Conservation (phyloP, 2,329 filamentous ascomycete genomes). For the Pseudopithomyces maydicus region DNA sequence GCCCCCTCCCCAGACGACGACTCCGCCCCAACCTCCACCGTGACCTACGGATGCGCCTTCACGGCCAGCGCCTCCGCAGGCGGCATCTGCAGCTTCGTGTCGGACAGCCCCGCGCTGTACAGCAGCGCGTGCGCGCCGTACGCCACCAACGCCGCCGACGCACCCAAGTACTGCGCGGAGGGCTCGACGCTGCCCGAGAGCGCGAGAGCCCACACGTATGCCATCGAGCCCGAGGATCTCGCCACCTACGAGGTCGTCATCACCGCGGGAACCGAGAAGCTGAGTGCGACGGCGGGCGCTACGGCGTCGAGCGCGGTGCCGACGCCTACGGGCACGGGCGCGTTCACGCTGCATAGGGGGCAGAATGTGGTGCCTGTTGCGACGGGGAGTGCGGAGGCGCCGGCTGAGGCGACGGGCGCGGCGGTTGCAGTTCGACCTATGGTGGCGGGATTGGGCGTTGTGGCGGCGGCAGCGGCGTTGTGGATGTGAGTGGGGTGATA, state of each 20-base stretch:
- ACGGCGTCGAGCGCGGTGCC: conserved; percentile 18
- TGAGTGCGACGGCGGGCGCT: conserved; percentile 27
- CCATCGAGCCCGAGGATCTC: conserved; percentile 16
- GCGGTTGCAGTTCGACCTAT: conserved; percentile 25
- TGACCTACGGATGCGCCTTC: conserved; percentile 5
- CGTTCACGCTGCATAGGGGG: not conserved
- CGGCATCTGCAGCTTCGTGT: conserved; percentile 5
- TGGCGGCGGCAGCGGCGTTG: conserved; percentile 30
- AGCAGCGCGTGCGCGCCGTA: not conserved
- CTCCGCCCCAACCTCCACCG: conserved; percentile 2
- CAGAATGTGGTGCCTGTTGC: not conserved
- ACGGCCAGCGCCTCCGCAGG: not conserved
- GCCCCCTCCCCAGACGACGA: not conserved
- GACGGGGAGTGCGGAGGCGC: not conserved
- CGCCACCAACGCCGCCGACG: conserved; percentile 3
- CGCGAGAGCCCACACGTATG: conserved; percentile 12
- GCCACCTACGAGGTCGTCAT: conserved; percentile 28
- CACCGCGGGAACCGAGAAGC: conserved; percentile 33
- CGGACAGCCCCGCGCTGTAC: conserved; percentile 2
- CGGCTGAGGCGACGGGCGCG: conserved; percentile 3
- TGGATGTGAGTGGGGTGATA: no score
- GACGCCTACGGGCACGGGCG: not conserved
- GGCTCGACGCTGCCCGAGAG: conserved; percentile 15
- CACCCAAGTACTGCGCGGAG: conserved; percentile 10
- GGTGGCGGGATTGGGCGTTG: conserved; percentile 36